These are phyloP conservation scores for Conticribra weissflogii DNA, from an alignment of 108 stramenopile genomes.

Conservation along the genomic window DNA sequence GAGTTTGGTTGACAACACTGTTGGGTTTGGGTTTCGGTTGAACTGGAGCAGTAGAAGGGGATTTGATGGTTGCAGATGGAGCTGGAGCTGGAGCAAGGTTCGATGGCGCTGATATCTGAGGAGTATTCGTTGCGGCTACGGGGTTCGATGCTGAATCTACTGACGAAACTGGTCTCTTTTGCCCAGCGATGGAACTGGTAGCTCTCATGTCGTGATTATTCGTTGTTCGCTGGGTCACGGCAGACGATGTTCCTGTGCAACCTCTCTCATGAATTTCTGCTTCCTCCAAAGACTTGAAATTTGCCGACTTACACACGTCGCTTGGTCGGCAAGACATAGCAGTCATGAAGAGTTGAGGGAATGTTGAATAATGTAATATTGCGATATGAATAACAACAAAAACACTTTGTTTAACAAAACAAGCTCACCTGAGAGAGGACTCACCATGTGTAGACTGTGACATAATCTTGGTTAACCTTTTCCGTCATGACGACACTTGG, in stretches of 20 bases:
- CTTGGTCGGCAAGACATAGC: neutral
- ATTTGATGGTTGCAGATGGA: neutral
- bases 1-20: neutral
- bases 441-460: neutral
- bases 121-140: no score
- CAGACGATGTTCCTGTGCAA: no score
- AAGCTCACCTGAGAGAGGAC: neutral
- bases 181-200: neutral
- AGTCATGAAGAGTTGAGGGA: neutral
- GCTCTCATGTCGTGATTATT: neutral
- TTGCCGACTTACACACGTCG: constrained; percentile 9
- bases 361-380: neutral
- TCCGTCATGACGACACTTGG: no score
- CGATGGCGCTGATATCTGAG: no score
- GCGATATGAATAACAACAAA: neutral
- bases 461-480: no score
- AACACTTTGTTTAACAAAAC: neutral
- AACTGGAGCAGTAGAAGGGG: no score
- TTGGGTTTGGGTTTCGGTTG: neutral
- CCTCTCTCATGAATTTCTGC: constrained; percentile 5
- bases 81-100: neutral
- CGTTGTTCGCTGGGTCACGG: neutral
- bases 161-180: neutral
- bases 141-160: neutral
- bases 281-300: neutral